Evolutionary conservation across 2,329 filamentous ascomycete genomes (phyloP).

Genomic region (Pseudocercospora pini-densiflorae): DNA sequence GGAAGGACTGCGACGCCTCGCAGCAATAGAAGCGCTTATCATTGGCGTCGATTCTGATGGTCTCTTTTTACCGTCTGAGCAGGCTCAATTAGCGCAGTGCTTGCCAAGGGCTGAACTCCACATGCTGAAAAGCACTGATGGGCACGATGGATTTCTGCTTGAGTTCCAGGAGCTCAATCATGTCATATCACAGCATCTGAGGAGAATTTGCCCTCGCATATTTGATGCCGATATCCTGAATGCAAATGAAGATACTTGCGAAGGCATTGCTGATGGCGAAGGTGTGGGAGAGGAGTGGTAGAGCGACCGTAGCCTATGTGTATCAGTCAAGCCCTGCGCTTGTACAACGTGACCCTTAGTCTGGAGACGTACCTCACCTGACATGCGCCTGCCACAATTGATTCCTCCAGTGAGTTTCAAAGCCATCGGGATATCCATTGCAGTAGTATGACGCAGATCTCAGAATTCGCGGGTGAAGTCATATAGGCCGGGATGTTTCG

Average conservation of each 20-base stretch:
- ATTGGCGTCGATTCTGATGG: not conserved
- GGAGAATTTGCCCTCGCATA: not conserved
- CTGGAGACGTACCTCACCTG: not conserved
- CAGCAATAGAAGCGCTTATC: not conserved
- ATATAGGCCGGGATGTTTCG: no score
- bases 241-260: not conserved
- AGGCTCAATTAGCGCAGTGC: not conserved
- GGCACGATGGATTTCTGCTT: not conserved
- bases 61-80: not conserved
- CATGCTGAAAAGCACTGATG: not conserved
- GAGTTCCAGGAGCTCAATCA: not conserved
- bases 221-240: not conserved
- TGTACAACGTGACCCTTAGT: not conserved
- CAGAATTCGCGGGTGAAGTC: no score
- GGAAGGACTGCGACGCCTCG: not conserved
- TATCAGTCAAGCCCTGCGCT: not conserved
- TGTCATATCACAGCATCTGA: not conserved
- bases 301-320: not conserved
- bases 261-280: not conserved
- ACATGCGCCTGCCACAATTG: no score
- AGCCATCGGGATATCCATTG: not conserved
- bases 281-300: not conserved
- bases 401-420: not conserved
- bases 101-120: not conserved
- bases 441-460: not conserved